Conservation (phyloP, 1,284 basidiomycete genomes). For the Naganishia sp. region DNA sequence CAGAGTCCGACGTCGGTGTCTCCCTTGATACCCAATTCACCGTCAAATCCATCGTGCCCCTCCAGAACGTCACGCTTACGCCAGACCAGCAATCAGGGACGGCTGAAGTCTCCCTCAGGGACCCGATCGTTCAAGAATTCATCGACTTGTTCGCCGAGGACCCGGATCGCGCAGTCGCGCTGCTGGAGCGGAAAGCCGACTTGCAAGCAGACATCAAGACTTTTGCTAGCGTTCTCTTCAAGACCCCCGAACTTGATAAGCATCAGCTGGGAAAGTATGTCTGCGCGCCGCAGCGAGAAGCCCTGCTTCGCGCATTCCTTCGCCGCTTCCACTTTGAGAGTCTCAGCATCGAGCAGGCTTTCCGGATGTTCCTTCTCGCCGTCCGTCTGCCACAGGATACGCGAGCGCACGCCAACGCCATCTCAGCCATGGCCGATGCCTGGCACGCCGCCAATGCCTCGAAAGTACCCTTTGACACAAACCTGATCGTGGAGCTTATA, state of each 20-base stretch:
- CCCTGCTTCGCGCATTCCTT: conserved; percentile 67
- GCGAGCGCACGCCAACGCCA: conserved; percentile 66
- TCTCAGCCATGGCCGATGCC: conserved; percentile 72
- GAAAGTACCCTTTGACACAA: conserved; percentile 73
- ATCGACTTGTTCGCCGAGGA: conserved; percentile 71
- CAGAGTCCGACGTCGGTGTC: conserved; percentile 57
- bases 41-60: conserved; percentile 81
- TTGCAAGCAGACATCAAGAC: conserved; percentile 61
- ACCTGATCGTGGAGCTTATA: conserved; percentile 74
- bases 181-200: conserved; percentile 60
- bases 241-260: conserved; percentile 79
- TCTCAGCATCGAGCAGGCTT: conserved; percentile 80
- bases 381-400: conserved; percentile 68
- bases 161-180: conserved; percentile 68
- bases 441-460: conserved; percentile 88
- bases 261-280: conserved; percentile 81
- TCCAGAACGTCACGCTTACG: conserved; percentile 59
- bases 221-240: conserved; percentile 80
- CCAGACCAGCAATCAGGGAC: conserved; percentile 39
- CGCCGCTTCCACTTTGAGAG: conserved; percentile 82
- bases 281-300: conserved; percentile 45
- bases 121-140: conserved; percentile 68
- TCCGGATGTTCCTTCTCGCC: conserved; percentile 83
- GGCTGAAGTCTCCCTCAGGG: conserved; percentile 51
- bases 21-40: conserved; percentile 79